Percentiles rank a stretch among this genome's conserved stretches.
phyloP scores from a whole-genome alignment of 306 rosid genomes.

The Prunus mume region DNA sequence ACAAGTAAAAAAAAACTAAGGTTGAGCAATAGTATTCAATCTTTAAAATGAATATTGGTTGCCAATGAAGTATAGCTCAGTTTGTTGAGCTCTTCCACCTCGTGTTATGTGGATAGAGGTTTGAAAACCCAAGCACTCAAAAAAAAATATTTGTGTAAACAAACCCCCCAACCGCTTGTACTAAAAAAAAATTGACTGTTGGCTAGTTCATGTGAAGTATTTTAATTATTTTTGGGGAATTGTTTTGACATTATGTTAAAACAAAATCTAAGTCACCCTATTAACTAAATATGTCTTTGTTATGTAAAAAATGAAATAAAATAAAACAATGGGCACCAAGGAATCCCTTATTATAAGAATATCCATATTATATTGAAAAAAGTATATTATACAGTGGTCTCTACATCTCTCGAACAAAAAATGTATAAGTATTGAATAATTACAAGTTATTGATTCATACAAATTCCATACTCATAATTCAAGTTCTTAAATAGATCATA shows the following conservation, averaged over 20 bases:
- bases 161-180: too few relatives aligned
- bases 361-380: background rate
- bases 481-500: background rate
- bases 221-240: background rate
- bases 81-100: too few relatives aligned
- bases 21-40: too few relatives aligned
- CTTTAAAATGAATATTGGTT: too few relatives aligned
- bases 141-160: too few relatives aligned
- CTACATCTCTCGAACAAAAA: background rate
- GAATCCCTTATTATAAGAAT: background rate
- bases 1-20: too few relatives aligned
- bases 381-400: background rate
- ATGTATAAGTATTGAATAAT: background rate
- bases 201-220: background rate
- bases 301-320: background rate
- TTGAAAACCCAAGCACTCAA: too few relatives aligned
- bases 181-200: too few relatives aligned
- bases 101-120: too few relatives aligned
- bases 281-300: too few relatives aligned
- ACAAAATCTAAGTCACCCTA: background rate
- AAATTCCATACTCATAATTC: background rate
- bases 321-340: background rate
- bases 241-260: background rate
- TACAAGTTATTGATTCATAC: background rate
- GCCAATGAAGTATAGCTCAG: too few relatives aligned